Base-by-base conservation (phyloP, 2,329 filamentous ascomycete species). In the Diplocarpon mali region DNA sequence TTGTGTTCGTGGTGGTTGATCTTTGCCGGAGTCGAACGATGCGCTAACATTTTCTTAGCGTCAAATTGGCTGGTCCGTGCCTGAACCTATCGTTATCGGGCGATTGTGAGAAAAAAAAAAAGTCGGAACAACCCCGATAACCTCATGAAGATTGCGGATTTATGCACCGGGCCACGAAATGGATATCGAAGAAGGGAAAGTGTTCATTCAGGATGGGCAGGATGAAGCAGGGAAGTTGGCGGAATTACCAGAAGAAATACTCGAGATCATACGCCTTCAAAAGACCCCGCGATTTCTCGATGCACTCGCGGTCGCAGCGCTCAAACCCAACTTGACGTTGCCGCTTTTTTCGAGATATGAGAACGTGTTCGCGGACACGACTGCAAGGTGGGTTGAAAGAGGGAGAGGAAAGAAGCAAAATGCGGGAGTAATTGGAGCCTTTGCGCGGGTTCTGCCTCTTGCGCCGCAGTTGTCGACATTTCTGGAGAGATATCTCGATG, bases 361-460 rank as follows among this genome's bases (percentile, higher is more conserved):
- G 61, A 69, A 73, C 50, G 67, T 89, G 34, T 85, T 92, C 57
- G 77, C 86, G 55, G 89, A 95, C 64, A 70, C 93, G 40, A 86
- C 83, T 64, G 83, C 87, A 50, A 72, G 83, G 68, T 94, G 87
- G 87, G 69, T 83, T 36, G 69, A 71, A 57, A 62, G 16, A n/a
- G 17, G 17, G 8, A 13, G 45, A 24, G 17, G 35, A 12, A 45
- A 35, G 29, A 35, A 29, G 2, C 56, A 60, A 40, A 49, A 51
- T 32, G 48, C 48, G 47, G 63, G 57, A 44, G 65, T 82, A 42
- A 72, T 90, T 51, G 73, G 80, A 45, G 82, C 85, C 28, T 84
- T 95, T 66, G 83, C 85, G 49, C 76, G 84, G 58, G 72, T 95
- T 51, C 64, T 95, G 56, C 85, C 87, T 14, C 81, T 92, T 69